Base-by-base conservation (phyloP, 2,329 filamentous ascomycete species). In the Paraphaeosphaeria minitans region DNA sequence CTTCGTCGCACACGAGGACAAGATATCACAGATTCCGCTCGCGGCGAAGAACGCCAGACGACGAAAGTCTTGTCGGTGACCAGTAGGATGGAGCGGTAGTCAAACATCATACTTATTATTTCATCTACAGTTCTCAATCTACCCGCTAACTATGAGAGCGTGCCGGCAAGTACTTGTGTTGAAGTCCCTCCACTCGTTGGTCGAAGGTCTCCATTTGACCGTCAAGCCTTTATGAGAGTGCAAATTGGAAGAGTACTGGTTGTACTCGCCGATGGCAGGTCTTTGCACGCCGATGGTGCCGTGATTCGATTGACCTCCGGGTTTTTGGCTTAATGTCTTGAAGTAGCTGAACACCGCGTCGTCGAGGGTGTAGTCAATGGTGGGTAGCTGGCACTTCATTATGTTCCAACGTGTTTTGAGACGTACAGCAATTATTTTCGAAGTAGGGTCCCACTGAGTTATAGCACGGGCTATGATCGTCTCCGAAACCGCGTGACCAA, bases 41-140 rank as follows among this genome's bases (percentile, higher is more conserved):
- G n/a, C n/a, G 22, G 19, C 41, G 29, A 10, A 53, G 35, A 37
- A 5, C 27, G 5, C 16, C 27, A 9, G 51, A 53, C 10, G 51
- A 53, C 31, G 51, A 53, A 45, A 53, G 41, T 16, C 35, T 46
- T 13, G 35, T 53, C 13, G 41, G 41, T 13, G 19, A n/a, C 37
- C 10, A 31, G 22, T 42, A 37, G 27, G 21, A 22, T 16, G 22
- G 14, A n/a, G 16, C 7, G 16, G 12, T 6, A 19, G 16, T n/a
- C 37, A 39, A 39, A 14, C 37, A 19, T 39, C 35, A 39, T 39
- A 8, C n/a, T 39, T 19, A 39, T 39, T n/a, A n/a, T 19, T n/a
- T 5, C 14, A 19, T 39, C 37, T 39, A 39, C 37, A n/a, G 29
- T 16, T n/a, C 16, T 14, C 7, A 8, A n/a, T n/a, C 37, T 39